Base-by-base conservation (phyloP, 257 asterid genomes). In the Jacaranda copaia region DNA sequence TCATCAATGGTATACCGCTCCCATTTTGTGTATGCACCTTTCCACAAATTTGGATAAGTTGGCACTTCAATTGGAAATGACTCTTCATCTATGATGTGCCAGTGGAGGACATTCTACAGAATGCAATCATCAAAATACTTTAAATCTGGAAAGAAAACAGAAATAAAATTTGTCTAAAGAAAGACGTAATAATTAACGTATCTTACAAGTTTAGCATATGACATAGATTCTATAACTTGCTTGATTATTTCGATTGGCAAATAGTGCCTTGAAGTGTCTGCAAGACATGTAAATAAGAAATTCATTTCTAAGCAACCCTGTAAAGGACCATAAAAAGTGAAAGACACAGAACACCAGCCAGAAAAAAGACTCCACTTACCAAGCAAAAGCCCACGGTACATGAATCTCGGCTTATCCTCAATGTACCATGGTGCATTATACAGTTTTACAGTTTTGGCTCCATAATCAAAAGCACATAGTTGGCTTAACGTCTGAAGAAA, bases 81-180 rank as follows among this genome's bases (percentile, higher is more conserved):
- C 85, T 94, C 91, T 90, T 92, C 97, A 76, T 94, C 98, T 80
- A 94, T 89, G 79, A 94, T 90, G 88, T 94, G 98, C 98, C 98
- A 94, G 73, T 94, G 98, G 78, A 94, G 90, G 81, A 94, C 96
- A 84, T 94, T 94, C 98, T 92, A 89, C 89, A 78, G 86, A 90
- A 85, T 70, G 82, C 85, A 85, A 92, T 74, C 71, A 81, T 15
- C 65, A 87, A 79, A 75, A 67, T 70, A 70, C 77, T 59, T 78
- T 45, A 63, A 51, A 57, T 61, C 32, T 63, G 32, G 65, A 57
- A 64, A 49, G 42, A 59, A 60, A 16, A 75, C 20, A 48, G 57
- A 45, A 52, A 70, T 15, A 56, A 69, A 45, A 8, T 75, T 25
- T 80, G 71, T 71, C 67, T 40, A 14, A 64, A 84, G 38, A 72